phyloP scores from a whole-genome alignment of 2,329 filamentous ascomycete species.

The Rhynchosporium secalis region DNA sequence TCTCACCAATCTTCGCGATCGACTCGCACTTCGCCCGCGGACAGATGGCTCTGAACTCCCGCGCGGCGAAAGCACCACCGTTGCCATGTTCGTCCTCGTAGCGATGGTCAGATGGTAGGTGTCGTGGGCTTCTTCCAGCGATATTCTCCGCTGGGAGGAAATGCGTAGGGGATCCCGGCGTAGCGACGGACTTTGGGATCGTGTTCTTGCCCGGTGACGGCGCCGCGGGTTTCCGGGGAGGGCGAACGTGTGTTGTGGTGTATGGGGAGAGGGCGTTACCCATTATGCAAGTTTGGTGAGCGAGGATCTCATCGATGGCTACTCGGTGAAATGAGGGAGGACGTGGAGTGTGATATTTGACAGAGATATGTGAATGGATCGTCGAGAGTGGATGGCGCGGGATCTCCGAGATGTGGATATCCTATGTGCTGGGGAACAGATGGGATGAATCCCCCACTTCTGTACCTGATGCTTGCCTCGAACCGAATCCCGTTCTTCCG shows the following conservation, averaged over 20 bases:
- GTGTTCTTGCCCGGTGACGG: conserved; percentile 41
- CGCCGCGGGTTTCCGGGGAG: conserved; percentile 33
- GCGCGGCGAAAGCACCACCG: conserved; percentile 41
- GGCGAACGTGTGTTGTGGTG: conserved; percentile 32
- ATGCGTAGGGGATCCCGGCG: conserved; percentile 36
- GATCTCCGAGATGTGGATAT: too few relatives aligned
- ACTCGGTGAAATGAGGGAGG: background rate
- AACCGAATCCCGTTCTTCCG: too few relatives aligned
- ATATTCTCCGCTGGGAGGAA: conserved; percentile 32
- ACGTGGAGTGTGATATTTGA: background rate
- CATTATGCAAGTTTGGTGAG: conserved; percentile 6
- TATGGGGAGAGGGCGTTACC: conserved; percentile 29
- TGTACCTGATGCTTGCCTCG: too few relatives aligned
- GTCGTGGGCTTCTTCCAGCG: conserved; percentile 36
- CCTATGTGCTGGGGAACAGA: too few relatives aligned
- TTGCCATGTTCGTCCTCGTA: conserved; percentile 34
- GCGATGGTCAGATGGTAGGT: conserved; percentile 35
- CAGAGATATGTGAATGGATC: background rate
- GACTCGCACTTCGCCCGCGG: conserved; percentile 40
- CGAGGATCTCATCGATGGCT: background rate
- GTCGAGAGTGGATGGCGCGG: too few relatives aligned
- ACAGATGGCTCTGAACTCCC: conserved; percentile 43
- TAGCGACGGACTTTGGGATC: conserved; percentile 42
- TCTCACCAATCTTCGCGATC: conserved; percentile 31
- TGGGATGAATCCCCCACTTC: too few relatives aligned